A percentile compares a stretch with the other conserved stretches of the same genome.
phyloP scores from a whole-genome alignment of 805 yeast genomes.

The Metschnikowia sp. region DNA sequence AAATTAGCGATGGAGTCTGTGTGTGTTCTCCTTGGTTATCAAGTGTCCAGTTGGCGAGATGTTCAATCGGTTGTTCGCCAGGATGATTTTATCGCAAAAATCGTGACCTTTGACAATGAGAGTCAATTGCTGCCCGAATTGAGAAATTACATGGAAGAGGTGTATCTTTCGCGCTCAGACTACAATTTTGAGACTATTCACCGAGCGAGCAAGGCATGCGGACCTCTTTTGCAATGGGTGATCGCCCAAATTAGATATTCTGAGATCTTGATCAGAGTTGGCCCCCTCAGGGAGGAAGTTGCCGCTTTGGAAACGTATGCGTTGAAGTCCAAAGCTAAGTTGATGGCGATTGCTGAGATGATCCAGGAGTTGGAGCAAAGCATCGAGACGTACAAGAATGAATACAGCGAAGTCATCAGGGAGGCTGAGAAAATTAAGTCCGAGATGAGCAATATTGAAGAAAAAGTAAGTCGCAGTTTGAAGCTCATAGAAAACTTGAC shows the following conservation, averaged over 20 bases:
- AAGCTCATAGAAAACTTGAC: conserved; percentile 60
- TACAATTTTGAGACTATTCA: conserved; percentile 72
- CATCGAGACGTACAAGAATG: conserved; percentile 63
- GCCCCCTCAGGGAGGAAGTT: conserved; percentile 72
- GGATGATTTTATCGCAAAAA: conserved; percentile 83
- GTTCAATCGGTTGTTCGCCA: conserved; percentile 75
- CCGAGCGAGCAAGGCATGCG: conserved; percentile 93
- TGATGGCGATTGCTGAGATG: conserved; percentile 78
- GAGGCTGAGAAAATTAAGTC: conserved; percentile 72
- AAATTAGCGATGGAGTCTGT: conserved; percentile 85
- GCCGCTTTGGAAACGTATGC: conserved; percentile 55
- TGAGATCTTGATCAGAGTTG: conserved; percentile 62
- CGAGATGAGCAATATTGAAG: conserved; percentile 63
- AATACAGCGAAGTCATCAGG: conserved; percentile 71
- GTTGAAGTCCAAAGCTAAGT: conserved; percentile 59
- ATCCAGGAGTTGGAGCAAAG: conserved; percentile 66
- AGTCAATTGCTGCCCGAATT: conserved; percentile 50
- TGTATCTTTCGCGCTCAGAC: conserved; percentile 59
- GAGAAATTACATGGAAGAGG: conserved; percentile 53
- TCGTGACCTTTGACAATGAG: conserved; percentile 70
- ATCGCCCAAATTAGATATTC: conserved; percentile 83
- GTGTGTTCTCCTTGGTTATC: conserved; percentile 74
- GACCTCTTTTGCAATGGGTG: conserved; percentile 87
- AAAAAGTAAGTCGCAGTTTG: conserved; percentile 60
- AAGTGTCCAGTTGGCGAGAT: conserved; percentile 69